Evolutionary conservation across 495 filamentous ascomycete genomes (phyloP).

Genomic region (Aspergillus cristatus): DNA sequence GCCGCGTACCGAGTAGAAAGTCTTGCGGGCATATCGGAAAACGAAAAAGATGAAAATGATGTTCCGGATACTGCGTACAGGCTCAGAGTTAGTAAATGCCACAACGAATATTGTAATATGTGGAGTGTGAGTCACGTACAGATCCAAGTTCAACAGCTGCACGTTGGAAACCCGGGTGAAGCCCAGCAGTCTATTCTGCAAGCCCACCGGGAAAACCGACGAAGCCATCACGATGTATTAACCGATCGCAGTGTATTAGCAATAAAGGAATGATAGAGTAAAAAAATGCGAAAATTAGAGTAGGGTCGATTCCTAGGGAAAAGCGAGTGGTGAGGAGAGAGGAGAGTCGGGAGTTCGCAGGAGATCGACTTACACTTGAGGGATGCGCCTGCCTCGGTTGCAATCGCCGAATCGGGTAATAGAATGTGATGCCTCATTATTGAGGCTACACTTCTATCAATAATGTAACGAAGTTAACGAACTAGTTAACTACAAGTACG

Average conservation of each 20-base stretch:
- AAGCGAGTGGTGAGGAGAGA: not conserved
- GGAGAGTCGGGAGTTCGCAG: not conserved
- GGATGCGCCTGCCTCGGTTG: slow-evolving; percentile 12
- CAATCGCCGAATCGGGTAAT: too few species aligned
- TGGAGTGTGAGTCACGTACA: slow-evolving; percentile 48
- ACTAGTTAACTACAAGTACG: too few species aligned
- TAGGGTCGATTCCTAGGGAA: too few species aligned
- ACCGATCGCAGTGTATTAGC: too few species aligned
- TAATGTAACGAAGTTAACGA: too few species aligned
- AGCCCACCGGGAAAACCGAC: slow-evolving; percentile 25
- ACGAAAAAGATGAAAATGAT: slow-evolving; percentile 86
- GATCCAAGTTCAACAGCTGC: slow-evolving; percentile 64
- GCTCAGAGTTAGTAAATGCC: slow-evolving; percentile 1
- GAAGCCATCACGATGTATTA: slow-evolving; percentile 19
- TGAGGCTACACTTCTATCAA: too few species aligned
- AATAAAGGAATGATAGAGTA: slow-evolving; percentile 1
- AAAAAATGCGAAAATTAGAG: not conserved
- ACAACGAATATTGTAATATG: slow-evolving; percentile 8
- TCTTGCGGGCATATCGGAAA: slow-evolving; percentile 74
- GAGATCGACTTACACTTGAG: not conserved
- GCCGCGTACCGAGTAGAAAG: slow-evolving; percentile 74
- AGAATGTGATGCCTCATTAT: too few species aligned
- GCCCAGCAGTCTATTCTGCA: slow-evolving; percentile 37
- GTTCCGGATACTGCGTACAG: slow-evolving; percentile 59
- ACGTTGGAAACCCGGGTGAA: slow-evolving; percentile 43